These are phyloP conservation scores for Closterium sp. DNA, from an alignment of 139 green algal genomes.

Conservation along the genomic window DNA sequence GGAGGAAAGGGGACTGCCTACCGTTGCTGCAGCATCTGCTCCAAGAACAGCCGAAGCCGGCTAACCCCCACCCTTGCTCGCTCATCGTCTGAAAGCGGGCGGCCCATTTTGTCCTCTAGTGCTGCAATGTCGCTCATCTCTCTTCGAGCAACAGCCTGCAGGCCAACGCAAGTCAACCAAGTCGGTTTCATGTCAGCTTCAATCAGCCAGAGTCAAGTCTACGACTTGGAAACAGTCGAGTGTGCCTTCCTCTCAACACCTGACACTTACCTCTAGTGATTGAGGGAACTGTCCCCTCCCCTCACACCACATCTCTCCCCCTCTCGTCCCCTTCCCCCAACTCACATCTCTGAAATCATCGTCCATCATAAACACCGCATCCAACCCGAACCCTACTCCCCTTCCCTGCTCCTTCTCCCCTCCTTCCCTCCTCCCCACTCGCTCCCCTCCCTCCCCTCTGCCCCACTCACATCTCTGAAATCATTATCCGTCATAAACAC, in stretches of 20 bases:
- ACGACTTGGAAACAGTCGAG: not conserved
- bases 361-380: too few relatives aligned
- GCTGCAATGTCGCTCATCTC: slow-evolving; percentile 72
- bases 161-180: not conserved
- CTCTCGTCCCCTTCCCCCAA: too few relatives aligned
- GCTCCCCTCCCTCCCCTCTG: not conserved
- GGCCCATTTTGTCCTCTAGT: slow-evolving; percentile 71
- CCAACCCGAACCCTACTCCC: too few relatives aligned
- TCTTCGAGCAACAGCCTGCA: slow-evolving; percentile 67
- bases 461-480: slow-evolving; percentile 67
- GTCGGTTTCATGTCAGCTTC: too few relatives aligned
- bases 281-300: too few relatives aligned
- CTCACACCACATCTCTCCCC: too few relatives aligned
- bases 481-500: slow-evolving; percentile 84
- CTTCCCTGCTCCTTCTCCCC: not conserved
- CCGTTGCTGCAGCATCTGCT: slow-evolving; percentile 78
- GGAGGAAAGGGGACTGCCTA: not conserved
- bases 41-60: slow-evolving; percentile 83
- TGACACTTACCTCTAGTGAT: too few relatives aligned
- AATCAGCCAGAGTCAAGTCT: not conserved
- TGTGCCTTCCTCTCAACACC: too few relatives aligned
- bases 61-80: slow-evolving; percentile 73
- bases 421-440: not conserved
- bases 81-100: slow-evolving; percentile 63
- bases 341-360: too few relatives aligned